A percentile compares a stretch with the other conserved stretches of the same genome.
Conservation (phyloP, 768 basidiomycete genomes). For the Tephrocybe sp. region DNA sequence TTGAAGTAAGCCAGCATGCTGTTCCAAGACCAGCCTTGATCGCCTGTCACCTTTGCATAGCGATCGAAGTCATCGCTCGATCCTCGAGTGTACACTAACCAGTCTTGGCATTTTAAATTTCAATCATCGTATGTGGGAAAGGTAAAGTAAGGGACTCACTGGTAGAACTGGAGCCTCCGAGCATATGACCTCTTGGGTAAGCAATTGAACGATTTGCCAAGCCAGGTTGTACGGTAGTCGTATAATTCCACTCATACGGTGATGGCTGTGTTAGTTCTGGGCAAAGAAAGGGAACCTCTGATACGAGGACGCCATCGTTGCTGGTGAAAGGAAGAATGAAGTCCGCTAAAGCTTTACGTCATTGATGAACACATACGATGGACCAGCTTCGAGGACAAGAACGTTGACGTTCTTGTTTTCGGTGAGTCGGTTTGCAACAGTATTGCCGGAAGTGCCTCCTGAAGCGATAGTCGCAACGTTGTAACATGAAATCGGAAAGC, state of each 20-base stretch:
- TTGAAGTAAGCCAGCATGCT: slow-evolving; percentile 20
- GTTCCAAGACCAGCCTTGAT: slow-evolving; percentile 29
- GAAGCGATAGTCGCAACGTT: background rate
- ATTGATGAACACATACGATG: slow-evolving; percentile 13
- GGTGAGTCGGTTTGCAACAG: slow-evolving; percentile 21
- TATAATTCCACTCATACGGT: slow-evolving; percentile 24
- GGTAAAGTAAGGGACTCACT: slow-evolving; percentile 12
- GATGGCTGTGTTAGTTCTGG: slow-evolving; percentile 8
- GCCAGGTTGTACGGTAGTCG: slow-evolving; percentile 20
- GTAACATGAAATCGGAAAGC: background rate
- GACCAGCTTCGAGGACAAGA: slow-evolving; percentile 23
- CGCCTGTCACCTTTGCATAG: slow-evolving; percentile 23
- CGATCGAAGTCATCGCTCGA: slow-evolving; percentile 28
- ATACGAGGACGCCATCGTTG: slow-evolving; percentile 13
- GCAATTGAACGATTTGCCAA: slow-evolving; percentile 17
- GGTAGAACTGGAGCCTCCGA: slow-evolving; percentile 23
- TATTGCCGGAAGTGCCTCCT: slow-evolving; percentile 14
- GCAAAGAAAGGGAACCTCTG: slow-evolving; percentile 16
- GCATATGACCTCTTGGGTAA: slow-evolving; percentile 21
- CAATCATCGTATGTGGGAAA: background rate
- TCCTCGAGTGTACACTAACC: slow-evolving; percentile 23
- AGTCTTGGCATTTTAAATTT: slow-evolving; percentile 1
- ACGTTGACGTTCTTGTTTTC: slow-evolving; percentile 19
- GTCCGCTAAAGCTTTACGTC: background rate
- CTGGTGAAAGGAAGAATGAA: background rate